These are phyloP conservation scores for Phytophthora europaea DNA, from an alignment of 352 stramenopile genomes.

Conservation along the genomic window DNA sequence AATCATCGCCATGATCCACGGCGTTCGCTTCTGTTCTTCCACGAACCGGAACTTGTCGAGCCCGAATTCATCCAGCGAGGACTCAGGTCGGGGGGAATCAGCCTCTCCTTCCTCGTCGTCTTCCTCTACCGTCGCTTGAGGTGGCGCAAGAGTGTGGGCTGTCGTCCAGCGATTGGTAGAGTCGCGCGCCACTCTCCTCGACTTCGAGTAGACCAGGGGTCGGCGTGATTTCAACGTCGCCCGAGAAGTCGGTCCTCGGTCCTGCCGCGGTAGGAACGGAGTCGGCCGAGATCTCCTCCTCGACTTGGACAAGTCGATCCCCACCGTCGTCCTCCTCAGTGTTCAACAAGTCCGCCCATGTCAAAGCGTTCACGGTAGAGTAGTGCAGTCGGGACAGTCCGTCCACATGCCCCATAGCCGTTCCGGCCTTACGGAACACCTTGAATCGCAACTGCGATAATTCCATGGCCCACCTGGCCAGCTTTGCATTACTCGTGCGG, in stretches of 20 bases:
- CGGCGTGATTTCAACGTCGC: too few relatives aligned
- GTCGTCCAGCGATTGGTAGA: too few relatives aligned
- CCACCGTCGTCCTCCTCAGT: background rate
- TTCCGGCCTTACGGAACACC: conserved; percentile 6
- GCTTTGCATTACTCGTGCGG: background rate
- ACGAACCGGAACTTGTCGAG: background rate
- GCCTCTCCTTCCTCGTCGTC: background rate
- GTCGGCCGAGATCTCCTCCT: too few relatives aligned
- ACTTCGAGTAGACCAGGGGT: too few relatives aligned
- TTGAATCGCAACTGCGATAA: conserved; percentile 8
- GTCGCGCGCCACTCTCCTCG: too few relatives aligned
- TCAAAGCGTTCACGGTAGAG: background rate
- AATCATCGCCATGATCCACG: conserved; percentile 8
- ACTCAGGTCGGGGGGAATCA: background rate
- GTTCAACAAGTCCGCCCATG: background rate
- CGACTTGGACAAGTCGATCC: too few relatives aligned
- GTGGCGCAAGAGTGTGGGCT: too few relatives aligned
- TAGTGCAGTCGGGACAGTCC: conserved; percentile 2
- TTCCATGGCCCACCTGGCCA: background rate
- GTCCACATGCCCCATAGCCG: conserved; percentile 10
- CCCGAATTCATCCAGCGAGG: background rate
- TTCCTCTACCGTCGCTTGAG: too few relatives aligned
- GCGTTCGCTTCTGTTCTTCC: background rate
- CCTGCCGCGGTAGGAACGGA: too few relatives aligned
- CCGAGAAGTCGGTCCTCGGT: too few relatives aligned